phyloP scores from a whole-genome alignment of 495 filamentous ascomycete species.

The Neurospora intermedia region DNA sequence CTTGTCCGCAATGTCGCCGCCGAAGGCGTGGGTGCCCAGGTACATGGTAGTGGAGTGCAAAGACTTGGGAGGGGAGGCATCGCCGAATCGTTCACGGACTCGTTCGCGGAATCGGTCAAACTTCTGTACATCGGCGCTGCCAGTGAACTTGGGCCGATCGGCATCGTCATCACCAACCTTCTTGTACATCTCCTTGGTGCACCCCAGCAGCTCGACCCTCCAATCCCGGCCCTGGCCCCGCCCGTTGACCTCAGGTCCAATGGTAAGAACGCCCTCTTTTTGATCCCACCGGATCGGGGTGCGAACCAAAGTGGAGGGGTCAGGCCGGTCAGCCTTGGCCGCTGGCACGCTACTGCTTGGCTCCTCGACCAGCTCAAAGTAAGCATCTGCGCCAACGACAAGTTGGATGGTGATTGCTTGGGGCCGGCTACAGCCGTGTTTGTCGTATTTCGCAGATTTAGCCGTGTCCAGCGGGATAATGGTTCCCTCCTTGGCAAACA shows the following conservation, averaged over 20 bases:
- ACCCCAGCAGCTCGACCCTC: constrained; percentile 13
- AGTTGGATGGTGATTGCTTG: constrained; percentile 34
- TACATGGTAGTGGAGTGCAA: background rate
- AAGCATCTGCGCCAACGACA: constrained; percentile 41
- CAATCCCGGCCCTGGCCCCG: constrained; percentile 8
- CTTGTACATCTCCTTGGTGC: constrained; percentile 1
- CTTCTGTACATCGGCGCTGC: background rate
- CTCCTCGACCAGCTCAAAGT: constrained; percentile 29
- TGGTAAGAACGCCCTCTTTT: constrained; percentile 11
- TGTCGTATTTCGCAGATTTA: constrained; percentile 2
- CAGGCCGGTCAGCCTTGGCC: constrained; percentile 21
- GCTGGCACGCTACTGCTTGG: constrained; percentile 23
- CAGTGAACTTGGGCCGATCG: background rate
- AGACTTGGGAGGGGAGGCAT: background rate
- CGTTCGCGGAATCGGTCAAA: background rate
- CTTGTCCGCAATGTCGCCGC: background rate
- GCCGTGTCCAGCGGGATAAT: constrained; percentile 40
- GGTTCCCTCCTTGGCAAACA: constrained; percentile 42
- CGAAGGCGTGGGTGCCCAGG: background rate
- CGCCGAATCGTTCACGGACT: background rate
- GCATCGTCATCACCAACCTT: background rate
- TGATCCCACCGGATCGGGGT: constrained; percentile 21
- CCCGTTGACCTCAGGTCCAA: constrained; percentile 14
- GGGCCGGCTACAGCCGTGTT: constrained; percentile 35
- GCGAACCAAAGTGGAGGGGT: constrained; percentile 11